phyloP scores from a whole-genome alignment of 805 yeast species.

The Middelhovenomyces tepae region DNA sequence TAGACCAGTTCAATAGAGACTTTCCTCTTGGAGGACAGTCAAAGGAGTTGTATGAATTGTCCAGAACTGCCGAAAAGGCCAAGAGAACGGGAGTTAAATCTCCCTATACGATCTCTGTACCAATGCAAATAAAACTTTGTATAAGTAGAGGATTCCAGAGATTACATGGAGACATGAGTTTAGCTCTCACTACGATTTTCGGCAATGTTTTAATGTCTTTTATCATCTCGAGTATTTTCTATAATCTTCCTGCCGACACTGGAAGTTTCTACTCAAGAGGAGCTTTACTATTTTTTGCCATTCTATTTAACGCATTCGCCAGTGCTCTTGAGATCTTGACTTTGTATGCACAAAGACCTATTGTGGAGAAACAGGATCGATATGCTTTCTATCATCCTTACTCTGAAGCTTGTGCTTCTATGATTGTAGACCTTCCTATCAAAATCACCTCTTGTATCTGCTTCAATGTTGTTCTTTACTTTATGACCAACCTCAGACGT shows the following conservation, averaged over 20 bases:
- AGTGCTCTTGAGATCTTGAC: conserved; percentile 37
- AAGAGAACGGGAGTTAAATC: conserved; percentile 29
- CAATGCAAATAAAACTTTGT: conserved; percentile 41
- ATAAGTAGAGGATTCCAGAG: conserved; percentile 44
- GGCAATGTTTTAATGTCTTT: conserved; percentile 47
- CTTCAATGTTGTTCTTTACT: conserved; percentile 44
- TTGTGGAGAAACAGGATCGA: conserved; percentile 50
- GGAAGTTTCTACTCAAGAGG: conserved; percentile 48
- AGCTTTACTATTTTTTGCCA: conserved; percentile 53
- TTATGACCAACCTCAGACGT: conserved; percentile 45
- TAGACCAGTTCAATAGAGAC: conserved; percentile 30
- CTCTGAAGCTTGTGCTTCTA: conserved; percentile 56
- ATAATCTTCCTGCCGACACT: conserved; percentile 39
- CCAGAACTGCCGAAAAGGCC: conserved; percentile 24
- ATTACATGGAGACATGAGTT: conserved; percentile 42
- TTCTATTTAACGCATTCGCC: conserved; percentile 37
- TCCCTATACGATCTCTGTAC: conserved; percentile 33
- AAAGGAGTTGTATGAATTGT: conserved; percentile 22
- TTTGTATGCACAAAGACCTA: conserved; percentile 40
- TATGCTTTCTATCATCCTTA: conserved; percentile 53
- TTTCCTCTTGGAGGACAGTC: conserved; percentile 25
- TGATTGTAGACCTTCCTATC: conserved; percentile 50
- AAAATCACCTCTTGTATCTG: conserved; percentile 36
- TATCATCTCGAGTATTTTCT: conserved; percentile 49
- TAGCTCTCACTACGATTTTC: conserved; percentile 33